Evolutionary conservation across 345 rosid genomes (phyloP), one percentile per base, ranked within the genome.

Genomic region (Eucalyptus fibrosa): DNA sequence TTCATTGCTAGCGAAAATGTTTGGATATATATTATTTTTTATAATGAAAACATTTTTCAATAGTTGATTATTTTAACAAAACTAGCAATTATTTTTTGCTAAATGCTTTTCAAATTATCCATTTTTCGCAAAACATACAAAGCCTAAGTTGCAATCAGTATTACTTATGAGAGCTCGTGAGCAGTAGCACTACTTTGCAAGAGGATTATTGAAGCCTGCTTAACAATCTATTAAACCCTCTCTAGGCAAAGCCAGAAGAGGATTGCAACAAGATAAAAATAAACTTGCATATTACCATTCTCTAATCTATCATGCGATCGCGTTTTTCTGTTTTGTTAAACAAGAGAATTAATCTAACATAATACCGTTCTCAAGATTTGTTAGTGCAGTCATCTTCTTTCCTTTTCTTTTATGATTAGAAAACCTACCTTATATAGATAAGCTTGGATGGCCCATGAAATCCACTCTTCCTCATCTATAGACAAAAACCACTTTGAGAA

Each of bases 1-100:
- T 65, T 16, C 37, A 4, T n/a, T 7, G 6, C 5, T 9, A 2
- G 13, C 21, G 0, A n/a, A 65, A 65, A 15, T n/a, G 3, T n/a
- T 65, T n/a, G 37, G 37, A 65, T 7, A 65, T 65, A 65, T 4
- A n/a, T 65, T 65, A 7, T 30, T 65, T 7, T 30, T 8, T 1
- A 65, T 65, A 65, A 65, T 65, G 34, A 65, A 65, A 30, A 65
- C 1, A n/a, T 15, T n/a, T 15, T n/a, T n/a, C 6, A 8, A n/a
- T n/a, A n/a, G 11, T 15, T n/a, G 0, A 65, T 65, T n/a, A 65
- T 65, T 65, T 65, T 65, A 15, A n/a, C 40, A n/a, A 65, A n/a
- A 14, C 40, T n/a, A 65, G 10, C 18, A 17, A 16, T n/a, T 32
- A 15, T n/a, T n/a, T 65, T 65, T 14, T n/a, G 18, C 10, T 15